Percentiles rank a stretch among this genome's conserved stretches.
Evolutionary conservation across 2,329 filamentous ascomycete species (phyloP).

Genomic region (Westerdykella aurantiaca): DNA sequence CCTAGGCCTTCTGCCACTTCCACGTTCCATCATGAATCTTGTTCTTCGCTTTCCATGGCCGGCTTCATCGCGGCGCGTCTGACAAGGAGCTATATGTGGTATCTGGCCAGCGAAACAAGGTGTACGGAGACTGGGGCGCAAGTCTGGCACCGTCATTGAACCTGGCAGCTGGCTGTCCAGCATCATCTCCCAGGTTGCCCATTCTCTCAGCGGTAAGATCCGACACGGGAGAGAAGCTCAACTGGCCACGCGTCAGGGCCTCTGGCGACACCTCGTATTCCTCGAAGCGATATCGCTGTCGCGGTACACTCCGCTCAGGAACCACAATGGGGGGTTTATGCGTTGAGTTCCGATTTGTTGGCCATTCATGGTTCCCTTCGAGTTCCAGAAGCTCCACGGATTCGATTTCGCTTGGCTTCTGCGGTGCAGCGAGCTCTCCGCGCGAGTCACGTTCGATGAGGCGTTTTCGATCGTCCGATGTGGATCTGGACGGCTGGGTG

Average conservation of each 20-base stretch:
- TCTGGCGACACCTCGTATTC: constrained; percentile 2
- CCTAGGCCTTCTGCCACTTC: too few species aligned
- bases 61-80: not conserved
- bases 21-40: too few species aligned
- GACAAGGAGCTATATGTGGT: not conserved
- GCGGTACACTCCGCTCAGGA: not conserved
- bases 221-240: constrained; percentile 1
- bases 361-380: constrained; percentile 5
- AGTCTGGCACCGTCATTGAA: not conserved
- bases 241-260: not conserved
- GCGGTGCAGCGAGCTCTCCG: constrained; percentile 3
- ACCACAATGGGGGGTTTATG: not conserved
- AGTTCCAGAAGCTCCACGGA: constrained; percentile 11
- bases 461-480: constrained; percentile 2
- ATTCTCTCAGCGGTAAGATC: not conserved
- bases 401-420: constrained; percentile 6
- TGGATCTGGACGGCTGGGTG: not conserved
- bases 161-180: not conserved
- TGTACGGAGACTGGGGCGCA: constrained; percentile 3
- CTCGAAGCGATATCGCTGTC: constrained; percentile 3
- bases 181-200: too few species aligned
- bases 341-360: not conserved
- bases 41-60: not conserved
- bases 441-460: constrained; percentile 1
- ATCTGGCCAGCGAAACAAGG: constrained; percentile 8